Conservation (phyloP, 192 early-diverging fungal species). For the Podochytrium sp. region DNA sequence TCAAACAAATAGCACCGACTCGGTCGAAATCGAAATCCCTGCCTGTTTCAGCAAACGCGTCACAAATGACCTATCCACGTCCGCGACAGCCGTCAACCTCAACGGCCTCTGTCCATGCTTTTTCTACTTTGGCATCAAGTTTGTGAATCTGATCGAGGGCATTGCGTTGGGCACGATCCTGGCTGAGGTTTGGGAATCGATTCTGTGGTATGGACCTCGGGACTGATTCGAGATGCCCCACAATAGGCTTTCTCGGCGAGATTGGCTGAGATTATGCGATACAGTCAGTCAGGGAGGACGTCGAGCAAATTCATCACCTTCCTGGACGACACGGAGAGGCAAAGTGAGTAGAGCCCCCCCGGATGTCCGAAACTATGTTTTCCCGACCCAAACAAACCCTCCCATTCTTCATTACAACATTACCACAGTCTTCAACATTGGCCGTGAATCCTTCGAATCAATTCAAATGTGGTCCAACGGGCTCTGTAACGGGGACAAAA, state of each 20-base stretch:
- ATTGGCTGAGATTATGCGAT: constrained; percentile 41
- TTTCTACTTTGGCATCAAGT: constrained; percentile 47
- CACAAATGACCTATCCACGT: constrained; percentile 46
- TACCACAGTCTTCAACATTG: constrained; percentile 39
- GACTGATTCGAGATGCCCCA: not conserved
- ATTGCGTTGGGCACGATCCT: constrained; percentile 18
- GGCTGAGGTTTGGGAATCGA: constrained; percentile 11
- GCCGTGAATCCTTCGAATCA: constrained; percentile 33
- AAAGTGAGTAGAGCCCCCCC: constrained; percentile 37
- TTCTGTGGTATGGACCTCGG: not conserved
- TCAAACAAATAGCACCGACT: constrained; percentile 39
- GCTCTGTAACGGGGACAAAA: constrained; percentile 29
- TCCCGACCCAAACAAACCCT: not conserved
- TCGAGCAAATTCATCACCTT: constrained; percentile 40
- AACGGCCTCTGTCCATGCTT: constrained; percentile 45
- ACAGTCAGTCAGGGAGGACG: constrained; percentile 45
- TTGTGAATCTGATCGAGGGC: constrained; percentile 44
- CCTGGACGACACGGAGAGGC: constrained; percentile 48
- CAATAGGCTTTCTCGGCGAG: constrained; percentile 42
- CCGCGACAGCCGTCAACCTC: constrained; percentile 44
- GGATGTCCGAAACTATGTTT: not conserved
- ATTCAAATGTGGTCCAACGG: constrained; percentile 42
- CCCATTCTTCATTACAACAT: not conserved
- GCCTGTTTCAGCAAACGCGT: constrained; percentile 42
- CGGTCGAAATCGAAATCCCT: constrained; percentile 45